These are phyloP conservation scores for Didymella segeticola DNA, from an alignment of 2,329 filamentous ascomycete species.

Conservation along the genomic window DNA sequence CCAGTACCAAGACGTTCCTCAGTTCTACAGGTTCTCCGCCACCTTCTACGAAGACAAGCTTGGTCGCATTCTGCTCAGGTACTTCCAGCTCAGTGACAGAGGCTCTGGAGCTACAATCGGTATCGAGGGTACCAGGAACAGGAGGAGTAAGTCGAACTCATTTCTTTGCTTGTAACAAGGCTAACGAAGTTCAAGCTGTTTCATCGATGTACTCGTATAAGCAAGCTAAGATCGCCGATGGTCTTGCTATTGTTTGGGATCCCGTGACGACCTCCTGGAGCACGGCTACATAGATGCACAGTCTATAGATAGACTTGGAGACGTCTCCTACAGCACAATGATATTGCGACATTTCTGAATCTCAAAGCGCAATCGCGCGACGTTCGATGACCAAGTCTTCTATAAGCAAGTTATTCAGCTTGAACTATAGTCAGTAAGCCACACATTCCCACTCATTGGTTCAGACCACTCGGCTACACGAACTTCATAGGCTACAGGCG, in stretches of 20 bases:
- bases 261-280: not conserved
- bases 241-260: not conserved
- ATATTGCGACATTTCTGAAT: not conserved
- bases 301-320: not conserved
- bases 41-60: conserved; percentile 2
- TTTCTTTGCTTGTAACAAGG: too few species aligned
- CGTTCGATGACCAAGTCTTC: too few species aligned
- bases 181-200: not conserved
- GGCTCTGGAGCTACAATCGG: not conserved
- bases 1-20: not conserved
- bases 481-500: too few species aligned
- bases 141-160: conserved; percentile 1
- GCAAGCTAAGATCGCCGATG: not conserved
- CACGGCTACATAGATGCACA: not conserved
- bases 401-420: too few species aligned
- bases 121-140: not conserved
- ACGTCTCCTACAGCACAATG: not conserved
- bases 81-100: not conserved
- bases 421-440: too few species aligned
- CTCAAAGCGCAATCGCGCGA: too few species aligned
- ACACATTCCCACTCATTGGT: too few species aligned
- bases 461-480: too few species aligned
- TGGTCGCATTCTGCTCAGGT: not conserved
- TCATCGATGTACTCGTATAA: not conserved
- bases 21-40: not conserved